Base-by-base conservation (phyloP, 2,329 filamentous ascomycete genomes). In the Hyphodiscus sp. region DNA sequence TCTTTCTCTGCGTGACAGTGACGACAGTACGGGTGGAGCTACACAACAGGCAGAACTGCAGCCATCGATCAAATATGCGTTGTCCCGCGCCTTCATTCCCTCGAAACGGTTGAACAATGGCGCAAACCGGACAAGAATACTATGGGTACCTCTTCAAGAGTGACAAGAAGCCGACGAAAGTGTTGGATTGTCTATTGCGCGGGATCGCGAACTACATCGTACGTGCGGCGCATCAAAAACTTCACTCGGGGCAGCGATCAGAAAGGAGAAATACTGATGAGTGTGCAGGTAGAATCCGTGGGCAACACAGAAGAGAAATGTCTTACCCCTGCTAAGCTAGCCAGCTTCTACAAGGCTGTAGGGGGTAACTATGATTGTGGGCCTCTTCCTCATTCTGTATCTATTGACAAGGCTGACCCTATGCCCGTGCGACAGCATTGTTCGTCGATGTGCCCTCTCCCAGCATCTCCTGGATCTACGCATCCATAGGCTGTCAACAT, bases 381-480 rank as follows among this genome's bases (percentile, higher is more conserved):
- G 67, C 57, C 45, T 38, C 42, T 41, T 42, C 41, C 47, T 44
- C 52, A 26, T 47, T 33, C 45, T 45, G 42, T 54, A 29, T 42
- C 18, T 30, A n/a, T 33, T 41, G 20, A 20, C 57, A 45, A 58
- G 51, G 52, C 58, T 62, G 50, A 61, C 38, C 48, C 23, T 53
- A 56, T 55, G 33, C 41, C n/a, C 47, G 49, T 54, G 33, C 20
- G 48, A 56, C 61, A 82, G 80, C 78, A 20, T 80, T 97, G 51
- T 97, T 97, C 69, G 75, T 92, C 43, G 78, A 85, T 2, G 89
- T 87, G 33, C 84, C 87, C 19, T 74, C 85, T 56, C 74, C 82
- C 41, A 85, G 86, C 44, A 84, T 99, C 58, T 94, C 91, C 26
- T 95, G 90, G 72, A 94, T 96, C 60, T 97, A 95, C 77, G 87